Percentiles rank a stretch among this genome's conserved stretches.
These are phyloP conservation scores for Gymnopus androsaceus DNA, from an alignment of 1,284 basidiomycete genomes.

Conservation along the genomic window DNA sequence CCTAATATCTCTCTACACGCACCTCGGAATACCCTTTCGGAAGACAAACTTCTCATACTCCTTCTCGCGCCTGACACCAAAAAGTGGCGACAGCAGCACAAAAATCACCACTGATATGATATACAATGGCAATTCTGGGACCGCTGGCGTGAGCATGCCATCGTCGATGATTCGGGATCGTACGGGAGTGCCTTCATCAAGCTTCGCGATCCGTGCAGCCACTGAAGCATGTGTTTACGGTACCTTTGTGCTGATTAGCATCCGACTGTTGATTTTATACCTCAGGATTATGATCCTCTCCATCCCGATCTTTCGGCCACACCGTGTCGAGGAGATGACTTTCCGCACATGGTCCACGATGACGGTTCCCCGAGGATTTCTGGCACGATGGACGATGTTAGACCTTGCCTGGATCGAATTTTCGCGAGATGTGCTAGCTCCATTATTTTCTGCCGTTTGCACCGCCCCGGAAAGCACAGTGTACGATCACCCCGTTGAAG, in stretches of 20 bases:
- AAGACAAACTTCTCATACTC: slow-evolving; percentile 67
- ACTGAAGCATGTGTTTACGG: slow-evolving; percentile 30
- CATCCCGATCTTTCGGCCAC: slow-evolving; percentile 44
- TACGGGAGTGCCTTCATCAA: neutral
- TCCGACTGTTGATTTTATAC: slow-evolving; percentile 53
- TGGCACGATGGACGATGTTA: slow-evolving; percentile 42
- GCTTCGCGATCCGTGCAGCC: slow-evolving; percentile 17
- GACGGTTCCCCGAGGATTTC: slow-evolving; percentile 39
- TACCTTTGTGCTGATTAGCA: slow-evolving; percentile 35
- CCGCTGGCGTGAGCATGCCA: slow-evolving; percentile 53
- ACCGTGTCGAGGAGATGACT: slow-evolving; percentile 34
- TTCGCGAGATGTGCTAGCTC: slow-evolving; percentile 53
- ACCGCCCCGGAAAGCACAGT: slow-evolving; percentile 57
- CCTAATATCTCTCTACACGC: slow-evolving; percentile 63
- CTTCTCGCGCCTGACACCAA: slow-evolving; percentile 52
- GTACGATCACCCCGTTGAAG: slow-evolving; percentile 56
- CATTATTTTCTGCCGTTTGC: slow-evolving; percentile 74
- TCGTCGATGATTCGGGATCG: slow-evolving; percentile 34
- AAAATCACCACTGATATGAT: slow-evolving; percentile 53
- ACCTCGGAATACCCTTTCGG: slow-evolving; percentile 54
- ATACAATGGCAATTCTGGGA: slow-evolving; percentile 67
- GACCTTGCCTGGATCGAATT: slow-evolving; percentile 58
- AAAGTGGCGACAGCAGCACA: slow-evolving; percentile 21
- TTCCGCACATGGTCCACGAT: slow-evolving; percentile 51
- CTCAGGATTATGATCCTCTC: slow-evolving; percentile 54